Percentiles rank a stretch among this genome's conserved stretches.
Evolutionary conservation across 306 rosid genomes (phyloP).

Genomic region (Cucumis hystrix): DNA sequence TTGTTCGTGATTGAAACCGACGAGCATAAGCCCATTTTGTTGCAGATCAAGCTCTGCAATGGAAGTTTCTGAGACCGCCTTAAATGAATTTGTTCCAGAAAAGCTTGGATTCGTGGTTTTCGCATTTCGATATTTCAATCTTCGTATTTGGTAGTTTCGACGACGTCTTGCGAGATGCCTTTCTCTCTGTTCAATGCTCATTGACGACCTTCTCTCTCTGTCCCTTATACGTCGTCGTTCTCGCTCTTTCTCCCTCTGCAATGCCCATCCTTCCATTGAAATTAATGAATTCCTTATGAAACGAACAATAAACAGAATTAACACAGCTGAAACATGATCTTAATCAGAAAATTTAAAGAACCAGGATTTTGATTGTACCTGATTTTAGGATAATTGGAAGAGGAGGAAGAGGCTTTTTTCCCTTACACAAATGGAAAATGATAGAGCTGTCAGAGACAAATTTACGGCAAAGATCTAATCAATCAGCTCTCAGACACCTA

Average conservation of each 20-base stretch:
- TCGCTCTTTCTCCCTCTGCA: slow-evolving; percentile 56
- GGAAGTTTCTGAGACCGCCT: background rate
- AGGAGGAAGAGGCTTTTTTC: background rate
- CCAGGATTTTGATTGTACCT: background rate
- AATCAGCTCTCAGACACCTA: background rate
- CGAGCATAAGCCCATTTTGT: background rate
- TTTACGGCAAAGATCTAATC: background rate
- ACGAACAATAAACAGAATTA: background rate
- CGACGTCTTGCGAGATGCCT: slow-evolving; percentile 75
- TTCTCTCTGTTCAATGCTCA: slow-evolving; percentile 76
- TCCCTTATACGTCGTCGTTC: slow-evolving; percentile 70
- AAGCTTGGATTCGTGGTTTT: slow-evolving; percentile 4
- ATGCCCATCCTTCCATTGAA: slow-evolving; percentile 30
- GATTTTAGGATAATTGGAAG: background rate
- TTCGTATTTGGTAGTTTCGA: slow-evolving; percentile 60
- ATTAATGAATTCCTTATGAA: background rate
- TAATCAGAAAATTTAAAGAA: background rate
- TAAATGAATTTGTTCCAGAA: slow-evolving; percentile 2
- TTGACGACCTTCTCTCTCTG: slow-evolving; percentile 62
- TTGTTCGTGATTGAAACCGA: slow-evolving; percentile 16
- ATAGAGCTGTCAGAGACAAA: background rate
- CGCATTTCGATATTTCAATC: slow-evolving; percentile 44
- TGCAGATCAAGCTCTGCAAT: slow-evolving; percentile 1
- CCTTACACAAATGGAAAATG: background rate
- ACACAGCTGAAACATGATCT: background rate